phyloP scores from a whole-genome alignment of 257 asterid species.

The Solanum sparsipilum region DNA sequence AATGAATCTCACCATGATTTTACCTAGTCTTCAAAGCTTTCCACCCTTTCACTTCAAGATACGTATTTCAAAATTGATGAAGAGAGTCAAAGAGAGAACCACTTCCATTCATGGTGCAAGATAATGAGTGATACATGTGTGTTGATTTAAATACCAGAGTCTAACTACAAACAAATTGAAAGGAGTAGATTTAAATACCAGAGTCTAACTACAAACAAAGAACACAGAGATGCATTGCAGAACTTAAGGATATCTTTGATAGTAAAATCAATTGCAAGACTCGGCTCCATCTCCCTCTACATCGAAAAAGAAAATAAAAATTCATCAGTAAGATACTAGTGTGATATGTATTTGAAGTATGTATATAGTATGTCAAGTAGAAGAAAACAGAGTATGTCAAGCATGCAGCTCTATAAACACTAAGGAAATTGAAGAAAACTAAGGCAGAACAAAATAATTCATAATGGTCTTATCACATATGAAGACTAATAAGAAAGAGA shows the following conservation, averaged over 20 bases:
- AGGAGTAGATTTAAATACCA: neutral
- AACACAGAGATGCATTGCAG: neutral
- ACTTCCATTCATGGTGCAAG: neutral
- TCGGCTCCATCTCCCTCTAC: constrained; percentile 82
- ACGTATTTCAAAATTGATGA: neutral
- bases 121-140: neutral
- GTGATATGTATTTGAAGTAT: neutral
- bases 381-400: neutral
- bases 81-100: neutral
- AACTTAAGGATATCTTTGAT: constrained; percentile 66
- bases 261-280: constrained; percentile 82
- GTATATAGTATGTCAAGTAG: neutral
- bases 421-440: neutral
- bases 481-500: neutral
- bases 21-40: neutral
- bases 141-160: neutral
- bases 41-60: neutral
- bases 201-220: neutral
- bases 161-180: neutral
- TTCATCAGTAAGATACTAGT: neutral
- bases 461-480: neutral
- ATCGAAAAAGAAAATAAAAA: constrained; percentile 10
- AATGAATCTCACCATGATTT: neutral
- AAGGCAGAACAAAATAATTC: neutral
- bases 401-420: neutral